These are phyloP conservation scores for Trametopsis cervina DNA, from an alignment of 768 basidiomycete species.

Conservation along the genomic window DNA sequence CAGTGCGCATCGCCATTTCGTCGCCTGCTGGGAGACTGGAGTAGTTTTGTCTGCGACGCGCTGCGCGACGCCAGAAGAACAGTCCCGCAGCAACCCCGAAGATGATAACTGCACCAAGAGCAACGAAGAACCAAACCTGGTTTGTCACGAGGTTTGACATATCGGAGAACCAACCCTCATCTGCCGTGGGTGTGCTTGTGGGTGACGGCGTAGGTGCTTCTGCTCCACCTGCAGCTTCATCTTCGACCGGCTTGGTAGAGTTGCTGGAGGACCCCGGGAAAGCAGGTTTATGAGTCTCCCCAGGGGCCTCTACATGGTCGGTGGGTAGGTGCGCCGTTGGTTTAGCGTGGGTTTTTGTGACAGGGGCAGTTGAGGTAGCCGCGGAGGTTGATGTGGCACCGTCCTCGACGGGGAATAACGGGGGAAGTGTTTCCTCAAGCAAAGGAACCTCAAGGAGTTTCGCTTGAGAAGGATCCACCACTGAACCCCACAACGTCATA, in stretches of 20 bases:
- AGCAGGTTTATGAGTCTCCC: conserved; percentile 74
- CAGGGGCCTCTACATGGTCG: conserved; percentile 76
- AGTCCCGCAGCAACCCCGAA: conserved; percentile 63
- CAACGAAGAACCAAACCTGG: conserved; percentile 88
- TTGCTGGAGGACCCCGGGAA: conserved; percentile 34
- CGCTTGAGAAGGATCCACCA: conserved; percentile 63
- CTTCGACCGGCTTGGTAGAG: conserved; percentile 14
- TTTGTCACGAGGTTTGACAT: conserved; percentile 66
- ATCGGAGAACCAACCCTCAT: conserved; percentile 81
- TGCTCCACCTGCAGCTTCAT: conserved; percentile 10
- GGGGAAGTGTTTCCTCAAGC: conserved; percentile 41
- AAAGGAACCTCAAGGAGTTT: conserved; percentile 54
- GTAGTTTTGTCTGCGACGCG: conserved; percentile 40
- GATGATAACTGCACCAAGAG: conserved; percentile 68
- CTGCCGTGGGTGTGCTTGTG: conserved; percentile 47
- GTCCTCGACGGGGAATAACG: conserved; percentile 34
- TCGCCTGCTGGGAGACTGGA: conserved; percentile 54
- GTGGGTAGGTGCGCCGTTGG: conserved; percentile 84
- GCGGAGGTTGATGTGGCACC: conserved; percentile 29
- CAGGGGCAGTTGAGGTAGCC: conserved; percentile 29
- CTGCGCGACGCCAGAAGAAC: conserved; percentile 76
- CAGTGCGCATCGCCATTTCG: conserved; percentile 70
- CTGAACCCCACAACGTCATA: conserved; percentile 87
- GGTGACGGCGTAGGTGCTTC: conserved; percentile 18
- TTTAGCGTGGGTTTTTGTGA: conserved; percentile 64